Evolutionary conservation across 1,139 yeast species (phyloP).

Genomic region (Taphrina pruni): DNA sequence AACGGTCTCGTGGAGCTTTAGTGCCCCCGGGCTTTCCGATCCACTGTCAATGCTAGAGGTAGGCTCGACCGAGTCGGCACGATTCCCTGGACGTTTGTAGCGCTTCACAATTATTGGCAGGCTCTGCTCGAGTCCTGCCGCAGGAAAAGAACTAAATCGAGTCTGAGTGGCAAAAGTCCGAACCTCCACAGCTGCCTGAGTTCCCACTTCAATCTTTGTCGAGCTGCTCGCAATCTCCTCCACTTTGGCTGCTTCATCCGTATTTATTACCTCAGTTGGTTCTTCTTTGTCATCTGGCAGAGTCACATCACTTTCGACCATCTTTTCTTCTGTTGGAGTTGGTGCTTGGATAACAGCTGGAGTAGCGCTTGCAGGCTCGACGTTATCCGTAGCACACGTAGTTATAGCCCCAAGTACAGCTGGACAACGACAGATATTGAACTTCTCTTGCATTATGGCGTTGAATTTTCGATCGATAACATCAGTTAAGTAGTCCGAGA

Average conservation of each 20-base stretch:
- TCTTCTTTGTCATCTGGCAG: background rate
- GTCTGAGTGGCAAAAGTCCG: constrained; percentile 7
- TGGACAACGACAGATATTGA: background rate
- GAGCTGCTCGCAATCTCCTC: background rate
- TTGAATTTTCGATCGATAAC: constrained; percentile 3
- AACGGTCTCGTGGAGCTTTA: background rate
- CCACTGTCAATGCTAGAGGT: background rate
- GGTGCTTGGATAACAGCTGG: background rate
- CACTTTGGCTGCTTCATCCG: background rate
- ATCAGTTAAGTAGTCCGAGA: constrained; percentile 1
- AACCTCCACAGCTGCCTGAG: background rate
- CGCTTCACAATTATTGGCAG: background rate
- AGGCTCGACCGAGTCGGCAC: background rate
- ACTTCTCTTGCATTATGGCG: background rate
- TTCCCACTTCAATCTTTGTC: background rate
- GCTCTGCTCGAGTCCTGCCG: constrained; percentile 5
- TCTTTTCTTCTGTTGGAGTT: background rate
- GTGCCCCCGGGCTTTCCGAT: background rate
- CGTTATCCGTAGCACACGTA: background rate
- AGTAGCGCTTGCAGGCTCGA: background rate
- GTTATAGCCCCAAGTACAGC: background rate
- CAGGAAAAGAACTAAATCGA: constrained; percentile 1
- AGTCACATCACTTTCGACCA: background rate
- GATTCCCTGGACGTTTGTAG: background rate
- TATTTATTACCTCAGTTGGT: too few relatives aligned